Percentiles rank a stretch among this genome's conserved stretches.
Conservation (phyloP, 2,329 filamentous ascomycete species). For the Aspergillus quadrilineatus region DNA sequence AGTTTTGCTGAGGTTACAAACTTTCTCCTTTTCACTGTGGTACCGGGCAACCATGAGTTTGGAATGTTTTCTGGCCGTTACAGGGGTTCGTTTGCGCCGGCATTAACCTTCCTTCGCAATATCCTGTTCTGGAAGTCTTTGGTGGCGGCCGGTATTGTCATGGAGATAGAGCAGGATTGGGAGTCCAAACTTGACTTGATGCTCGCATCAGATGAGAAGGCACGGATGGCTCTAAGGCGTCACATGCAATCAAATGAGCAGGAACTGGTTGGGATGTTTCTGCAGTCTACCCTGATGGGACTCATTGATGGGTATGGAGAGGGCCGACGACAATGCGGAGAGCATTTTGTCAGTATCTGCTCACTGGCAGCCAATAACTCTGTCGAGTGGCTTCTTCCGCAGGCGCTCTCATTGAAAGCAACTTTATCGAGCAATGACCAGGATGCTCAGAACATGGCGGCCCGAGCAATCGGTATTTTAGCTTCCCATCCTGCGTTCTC, state of each 20-base stretch:
- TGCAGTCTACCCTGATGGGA: constrained; percentile 48
- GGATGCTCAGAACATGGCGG: constrained; percentile 63
- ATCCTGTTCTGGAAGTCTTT: constrained; percentile 61
- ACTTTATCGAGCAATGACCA: constrained; percentile 71
- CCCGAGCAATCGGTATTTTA: constrained; percentile 73
- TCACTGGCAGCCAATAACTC: constrained; percentile 55
- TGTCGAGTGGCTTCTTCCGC: constrained; percentile 51
- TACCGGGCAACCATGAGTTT: constrained; percentile 36
- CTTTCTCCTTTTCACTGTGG: constrained; percentile 31
- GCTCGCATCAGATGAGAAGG: constrained; percentile 67
- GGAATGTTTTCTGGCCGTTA: constrained; percentile 30
- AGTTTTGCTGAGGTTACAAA: constrained; percentile 36
- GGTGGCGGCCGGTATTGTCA: constrained; percentile 40
- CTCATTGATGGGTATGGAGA: constrained; percentile 41
- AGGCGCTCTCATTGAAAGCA: constrained; percentile 55
- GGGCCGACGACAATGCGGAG: constrained; percentile 47
- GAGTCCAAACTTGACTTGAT: constrained; percentile 73
- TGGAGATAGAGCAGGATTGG: constrained; percentile 76
- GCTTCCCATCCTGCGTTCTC: constrained; percentile 60
- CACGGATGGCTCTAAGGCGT: constrained; percentile 54
- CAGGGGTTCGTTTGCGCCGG: constrained; percentile 61
- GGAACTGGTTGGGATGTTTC: constrained; percentile 41
- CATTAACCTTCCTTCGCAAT: constrained; percentile 67
- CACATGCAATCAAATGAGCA: constrained; percentile 36
- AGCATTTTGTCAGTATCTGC: constrained; percentile 55